phyloP scores from a whole-genome alignment of 1,139 yeast genomes.

The Geotrichum europaeum region DNA sequence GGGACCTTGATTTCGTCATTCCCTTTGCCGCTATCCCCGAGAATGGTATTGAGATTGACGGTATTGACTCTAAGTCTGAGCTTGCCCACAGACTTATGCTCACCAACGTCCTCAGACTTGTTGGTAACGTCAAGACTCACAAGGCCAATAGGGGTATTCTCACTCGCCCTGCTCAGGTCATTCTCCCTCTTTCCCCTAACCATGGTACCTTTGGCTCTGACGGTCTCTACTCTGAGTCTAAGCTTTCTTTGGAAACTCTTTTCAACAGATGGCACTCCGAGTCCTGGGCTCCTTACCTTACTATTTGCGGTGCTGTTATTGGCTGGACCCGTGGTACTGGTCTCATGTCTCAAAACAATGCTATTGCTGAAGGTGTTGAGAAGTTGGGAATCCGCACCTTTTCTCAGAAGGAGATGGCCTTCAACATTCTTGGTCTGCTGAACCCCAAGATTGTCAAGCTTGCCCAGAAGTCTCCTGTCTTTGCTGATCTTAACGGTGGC shows the following conservation, averaged over 20 bases:
- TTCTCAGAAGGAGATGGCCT: conserved; percentile 98
- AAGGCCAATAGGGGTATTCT: conserved; percentile 52
- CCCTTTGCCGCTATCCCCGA: conserved; percentile 98
- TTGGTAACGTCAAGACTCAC: conserved; percentile 83
- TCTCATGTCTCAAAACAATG: conserved; percentile 93
- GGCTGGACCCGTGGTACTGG: conserved; percentile 99
- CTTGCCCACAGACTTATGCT: conserved; percentile 98
- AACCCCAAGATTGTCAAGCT: conserved; percentile 78
- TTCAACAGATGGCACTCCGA: conserved; percentile 99
- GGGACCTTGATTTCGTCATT: conserved; percentile 94
- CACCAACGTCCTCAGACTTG: conserved; percentile 84
- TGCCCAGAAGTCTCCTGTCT: conserved; percentile 89
- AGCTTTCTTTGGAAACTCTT: conserved; percentile 87
- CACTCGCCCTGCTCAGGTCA: conserved; percentile 97
- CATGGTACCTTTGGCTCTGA: conserved; percentile 98
- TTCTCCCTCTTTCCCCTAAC: conserved; percentile 94
- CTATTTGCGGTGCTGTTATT: conserved; percentile 95
- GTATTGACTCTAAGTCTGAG: conserved; percentile 90
- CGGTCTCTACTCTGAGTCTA: conserved; percentile 96
- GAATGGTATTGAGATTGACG: conserved; percentile 91
- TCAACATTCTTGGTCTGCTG: conserved; percentile 89
- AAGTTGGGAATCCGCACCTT: conserved; percentile 93
- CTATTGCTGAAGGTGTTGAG: conserved; percentile 96
- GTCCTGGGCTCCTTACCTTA: conserved; percentile 90
- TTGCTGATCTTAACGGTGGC: conserved; percentile 99